phyloP scores from a whole-genome alignment of 306 rosid species.

The Cucurbita argyrosperma region DNA sequence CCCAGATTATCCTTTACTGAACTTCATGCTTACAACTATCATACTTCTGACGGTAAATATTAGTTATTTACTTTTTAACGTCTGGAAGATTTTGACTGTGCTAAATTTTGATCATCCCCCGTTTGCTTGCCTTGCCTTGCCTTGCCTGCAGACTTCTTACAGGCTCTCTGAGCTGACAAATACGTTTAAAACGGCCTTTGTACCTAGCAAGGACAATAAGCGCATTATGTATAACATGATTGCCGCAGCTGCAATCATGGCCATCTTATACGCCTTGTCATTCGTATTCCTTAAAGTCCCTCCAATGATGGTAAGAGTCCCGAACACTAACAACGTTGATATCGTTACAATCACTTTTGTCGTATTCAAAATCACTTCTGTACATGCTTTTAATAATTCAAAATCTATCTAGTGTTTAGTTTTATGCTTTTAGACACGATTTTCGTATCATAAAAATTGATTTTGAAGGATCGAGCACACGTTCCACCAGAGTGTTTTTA shows the following conservation, averaged over 20 bases:
- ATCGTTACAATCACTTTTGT: no score
- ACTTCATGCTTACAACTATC: conserved; percentile 74
- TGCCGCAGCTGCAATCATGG: conserved; percentile 39
- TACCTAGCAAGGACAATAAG: conserved; percentile 74
- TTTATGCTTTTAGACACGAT: no score
- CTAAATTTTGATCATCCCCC: not conserved
- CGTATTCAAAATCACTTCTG: no score
- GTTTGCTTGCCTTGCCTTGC: conserved; percentile 3
- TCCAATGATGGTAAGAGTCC: not conserved
- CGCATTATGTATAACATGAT: conserved; percentile 55
- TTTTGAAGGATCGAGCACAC: no score
- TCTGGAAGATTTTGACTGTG: not conserved
- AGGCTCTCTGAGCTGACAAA: conserved; percentile 77
- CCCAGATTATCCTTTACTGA: conserved; percentile 76
- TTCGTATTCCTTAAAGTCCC: conserved; percentile 55
- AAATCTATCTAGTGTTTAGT: no score
- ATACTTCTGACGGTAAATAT: conserved; percentile 58
- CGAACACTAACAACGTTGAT: not conserved
- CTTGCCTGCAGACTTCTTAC: conserved; percentile 63
- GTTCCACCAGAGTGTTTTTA: no score
- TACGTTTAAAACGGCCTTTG: conserved; percentile 67
- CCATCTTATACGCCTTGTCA: conserved; percentile 56
- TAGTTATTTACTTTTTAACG: not conserved
- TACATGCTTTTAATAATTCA: no score
- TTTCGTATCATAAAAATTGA: no score